Evolutionary conservation across 768 basidiomycete genomes (phyloP).

Genomic region (Cystobasidiopsis lactophilus): DNA sequence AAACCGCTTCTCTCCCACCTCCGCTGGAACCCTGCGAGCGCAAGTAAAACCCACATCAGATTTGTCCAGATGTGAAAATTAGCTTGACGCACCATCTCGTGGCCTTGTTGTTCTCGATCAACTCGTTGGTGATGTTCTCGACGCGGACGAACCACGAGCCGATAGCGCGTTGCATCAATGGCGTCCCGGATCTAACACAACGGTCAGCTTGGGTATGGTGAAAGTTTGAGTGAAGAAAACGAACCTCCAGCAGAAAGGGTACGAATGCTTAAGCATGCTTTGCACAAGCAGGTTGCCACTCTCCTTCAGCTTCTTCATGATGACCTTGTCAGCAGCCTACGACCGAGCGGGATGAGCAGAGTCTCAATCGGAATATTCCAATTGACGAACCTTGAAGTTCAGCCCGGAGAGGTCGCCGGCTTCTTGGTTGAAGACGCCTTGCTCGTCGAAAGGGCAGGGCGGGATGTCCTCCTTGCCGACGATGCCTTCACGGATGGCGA

Average conservation of each 20-base stretch:
- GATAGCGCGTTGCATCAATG: slow-evolving; percentile 84
- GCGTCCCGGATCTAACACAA: slow-evolving; percentile 56
- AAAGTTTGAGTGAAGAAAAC: background rate
- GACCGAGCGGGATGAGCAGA: slow-evolving; percentile 1
- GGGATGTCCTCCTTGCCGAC: slow-evolving; percentile 76
- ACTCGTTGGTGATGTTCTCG: slow-evolving; percentile 55
- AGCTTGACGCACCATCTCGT: slow-evolving; percentile 73
- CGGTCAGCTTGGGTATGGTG: background rate
- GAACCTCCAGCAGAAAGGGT: slow-evolving; percentile 94
- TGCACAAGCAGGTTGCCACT: slow-evolving; percentile 74
- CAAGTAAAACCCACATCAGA: background rate
- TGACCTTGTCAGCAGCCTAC: slow-evolving; percentile 78
- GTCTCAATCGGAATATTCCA: background rate
- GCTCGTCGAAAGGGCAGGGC: slow-evolving; percentile 84
- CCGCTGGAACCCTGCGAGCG: slow-evolving; percentile 60
- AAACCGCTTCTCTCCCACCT: slow-evolving; percentile 73
- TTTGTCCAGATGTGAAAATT: no score
- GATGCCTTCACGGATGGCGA: slow-evolving; percentile 63
- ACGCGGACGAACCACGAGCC: slow-evolving; percentile 93
- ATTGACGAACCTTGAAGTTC: slow-evolving; percentile 53
- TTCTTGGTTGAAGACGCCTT: slow-evolving; percentile 63
- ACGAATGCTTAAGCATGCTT: slow-evolving; percentile 65
- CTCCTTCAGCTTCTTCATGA: slow-evolving; percentile 70
- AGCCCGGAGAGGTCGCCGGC: slow-evolving; percentile 74
- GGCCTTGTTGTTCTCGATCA: slow-evolving; percentile 69